Evolutionary conservation across 2,329 filamentous ascomycete genomes (phyloP).

Genomic region (Colletotrichum eleusines): DNA sequence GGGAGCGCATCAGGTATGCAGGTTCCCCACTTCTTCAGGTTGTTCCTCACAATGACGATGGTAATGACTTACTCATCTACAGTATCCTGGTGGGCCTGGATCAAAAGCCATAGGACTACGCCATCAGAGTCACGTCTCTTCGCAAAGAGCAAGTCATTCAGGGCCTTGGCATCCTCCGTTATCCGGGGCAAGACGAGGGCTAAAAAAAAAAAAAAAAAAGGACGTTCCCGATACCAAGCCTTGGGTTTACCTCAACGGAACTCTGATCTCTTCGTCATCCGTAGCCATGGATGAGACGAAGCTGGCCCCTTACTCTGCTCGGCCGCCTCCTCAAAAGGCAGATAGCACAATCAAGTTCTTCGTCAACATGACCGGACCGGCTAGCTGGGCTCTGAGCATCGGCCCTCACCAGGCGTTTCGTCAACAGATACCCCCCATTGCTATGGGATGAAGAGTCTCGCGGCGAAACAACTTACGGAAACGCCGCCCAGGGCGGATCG

Average conservation of each 20-base stretch:
- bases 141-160: slow-evolving; percentile 33
- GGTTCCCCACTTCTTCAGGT: accelerated
- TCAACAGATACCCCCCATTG: slow-evolving; percentile 28
- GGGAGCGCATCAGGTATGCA: slow-evolving; percentile 29
- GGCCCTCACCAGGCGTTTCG: slow-evolving; percentile 33
- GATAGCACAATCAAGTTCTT: slow-evolving; percentile 35
- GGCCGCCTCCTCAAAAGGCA: slow-evolving; percentile 22
- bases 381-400: slow-evolving; percentile 32
- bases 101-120: slow-evolving; percentile 26
- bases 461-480: slow-evolving; percentile 29
- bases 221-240: slow-evolving; percentile 18
- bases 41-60: too few species aligned
- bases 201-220: slow-evolving; percentile 1
- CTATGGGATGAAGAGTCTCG: slow-evolving; percentile 30
- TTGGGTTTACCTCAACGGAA: slow-evolving; percentile 31
- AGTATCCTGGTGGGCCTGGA: slow-evolving; percentile 27
- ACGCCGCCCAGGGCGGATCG: neutral
- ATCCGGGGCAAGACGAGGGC: slow-evolving; percentile 15
- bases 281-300: slow-evolving; percentile 32
- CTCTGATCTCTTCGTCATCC: slow-evolving; percentile 28
- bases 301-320: slow-evolving; percentile 28
- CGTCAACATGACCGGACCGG: slow-evolving; percentile 36
- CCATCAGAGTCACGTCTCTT: slow-evolving; percentile 24
- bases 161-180: slow-evolving; percentile 29
- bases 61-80: neutral